Evolutionary conservation across 768 basidiomycete genomes (phyloP).

Genomic region (Russula dissimulans): DNA sequence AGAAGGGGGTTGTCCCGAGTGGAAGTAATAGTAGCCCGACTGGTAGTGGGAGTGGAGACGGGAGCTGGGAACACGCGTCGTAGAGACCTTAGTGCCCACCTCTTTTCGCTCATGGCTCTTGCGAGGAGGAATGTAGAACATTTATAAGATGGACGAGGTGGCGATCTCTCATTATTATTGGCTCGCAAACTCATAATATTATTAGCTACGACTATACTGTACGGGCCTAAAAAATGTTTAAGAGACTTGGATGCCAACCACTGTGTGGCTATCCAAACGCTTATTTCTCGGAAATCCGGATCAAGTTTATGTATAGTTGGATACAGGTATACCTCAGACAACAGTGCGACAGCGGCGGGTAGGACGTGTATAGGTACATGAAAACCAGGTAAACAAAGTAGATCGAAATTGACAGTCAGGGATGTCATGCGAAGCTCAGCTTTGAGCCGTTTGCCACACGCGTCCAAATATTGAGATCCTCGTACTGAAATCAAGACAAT

Average conservation of each 20-base stretch:
- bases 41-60: constrained; percentile 43
- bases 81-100: constrained; percentile 28
- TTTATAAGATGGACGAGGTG: background rate
- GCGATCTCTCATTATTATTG: background rate
- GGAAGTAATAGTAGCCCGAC: constrained; percentile 1
- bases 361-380: constrained; percentile 3
- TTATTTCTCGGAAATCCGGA: background rate
- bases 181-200: background rate
- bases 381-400: background rate
- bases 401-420: constrained; percentile 8
- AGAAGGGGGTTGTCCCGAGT: constrained; percentile 13
- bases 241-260: background rate
- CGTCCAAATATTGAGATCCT: constrained; percentile 70
- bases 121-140: background rate
- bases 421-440: constrained; percentile 45
- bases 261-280: background rate
- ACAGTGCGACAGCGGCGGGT: constrained; percentile 10
- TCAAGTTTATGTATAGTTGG: background rate
- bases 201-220: background rate
- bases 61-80: constrained; percentile 70
- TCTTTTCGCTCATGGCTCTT: background rate
- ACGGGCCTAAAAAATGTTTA: background rate
- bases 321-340: constrained; percentile 10
- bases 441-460: constrained; percentile 80
- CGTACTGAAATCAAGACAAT: constrained; percentile 52